Conservation (phyloP, 2,329 filamentous ascomycete genomes). For the Fusarium tricinctum region DNA sequence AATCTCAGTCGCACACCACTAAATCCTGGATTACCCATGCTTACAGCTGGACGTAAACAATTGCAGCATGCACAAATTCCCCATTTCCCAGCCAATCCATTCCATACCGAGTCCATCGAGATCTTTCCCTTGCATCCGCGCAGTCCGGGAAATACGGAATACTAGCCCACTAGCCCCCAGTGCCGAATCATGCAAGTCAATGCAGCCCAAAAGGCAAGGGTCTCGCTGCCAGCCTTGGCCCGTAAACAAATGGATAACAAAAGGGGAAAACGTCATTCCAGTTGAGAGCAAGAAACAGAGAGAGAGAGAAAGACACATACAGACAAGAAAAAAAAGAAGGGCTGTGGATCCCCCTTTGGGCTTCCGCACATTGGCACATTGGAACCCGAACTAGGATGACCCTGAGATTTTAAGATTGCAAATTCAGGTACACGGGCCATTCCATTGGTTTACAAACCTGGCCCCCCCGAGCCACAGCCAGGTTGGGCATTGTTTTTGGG, state of each 20-base stretch:
- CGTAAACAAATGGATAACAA: background rate
- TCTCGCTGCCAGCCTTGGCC: background rate
- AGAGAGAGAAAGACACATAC: no score
- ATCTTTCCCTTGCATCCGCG: slow-evolving; percentile 12
- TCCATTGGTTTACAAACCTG: slow-evolving; percentile 24
- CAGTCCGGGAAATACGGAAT: background rate
- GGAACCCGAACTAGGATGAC: slow-evolving; percentile 41
- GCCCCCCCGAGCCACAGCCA: slow-evolving; percentile 24
- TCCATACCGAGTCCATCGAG: slow-evolving; percentile 34
- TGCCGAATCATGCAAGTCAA: slow-evolving; percentile 8
- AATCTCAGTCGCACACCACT: slow-evolving; percentile 18
- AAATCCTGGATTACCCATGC: background rate
- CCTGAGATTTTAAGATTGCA: slow-evolving; percentile 41
- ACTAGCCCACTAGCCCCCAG: no score
- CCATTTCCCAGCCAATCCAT: slow-evolving; percentile 13
- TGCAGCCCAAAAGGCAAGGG: background rate
- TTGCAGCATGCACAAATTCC: background rate
- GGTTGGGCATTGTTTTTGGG: slow-evolving; percentile 37
- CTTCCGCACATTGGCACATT: slow-evolving; percentile 20
- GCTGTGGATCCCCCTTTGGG: slow-evolving; percentile 21
- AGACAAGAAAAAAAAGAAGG: no score
- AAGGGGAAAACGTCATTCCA: slow-evolving; percentile 26
- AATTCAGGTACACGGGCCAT: slow-evolving; percentile 17
- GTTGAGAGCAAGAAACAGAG: background rate
- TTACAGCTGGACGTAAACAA: background rate